phyloP scores from a whole-genome alignment of 2,329 filamentous ascomycete genomes.

The Pezicula rhizophila region DNA sequence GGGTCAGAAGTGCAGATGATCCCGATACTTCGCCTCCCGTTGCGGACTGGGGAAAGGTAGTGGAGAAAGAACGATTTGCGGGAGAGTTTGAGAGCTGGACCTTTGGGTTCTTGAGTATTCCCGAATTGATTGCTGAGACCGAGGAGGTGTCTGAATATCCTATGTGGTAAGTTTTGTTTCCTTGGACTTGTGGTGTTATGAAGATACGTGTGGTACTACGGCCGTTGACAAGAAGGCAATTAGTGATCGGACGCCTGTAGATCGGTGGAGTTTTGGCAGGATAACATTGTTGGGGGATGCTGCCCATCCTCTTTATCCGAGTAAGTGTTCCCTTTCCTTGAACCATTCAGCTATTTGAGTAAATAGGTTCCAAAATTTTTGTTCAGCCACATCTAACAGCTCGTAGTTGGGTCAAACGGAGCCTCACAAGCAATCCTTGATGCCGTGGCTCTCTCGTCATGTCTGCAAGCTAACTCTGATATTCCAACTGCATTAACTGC shows the following conservation, averaged over 20 bases:
- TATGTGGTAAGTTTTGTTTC: slow-evolving; percentile 28
- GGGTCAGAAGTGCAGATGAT: slow-evolving; percentile 35
- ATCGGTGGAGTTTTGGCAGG: slow-evolving; percentile 32
- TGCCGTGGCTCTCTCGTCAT: slow-evolving; percentile 31
- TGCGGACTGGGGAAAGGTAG: slow-evolving; percentile 37
- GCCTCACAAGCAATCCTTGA: slow-evolving; percentile 40
- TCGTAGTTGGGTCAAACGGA: slow-evolving; percentile 33
- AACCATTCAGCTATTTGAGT: no score
- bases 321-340: background rate
- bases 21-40: slow-evolving; percentile 36
- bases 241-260: slow-evolving; percentile 33
- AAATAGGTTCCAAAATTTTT: no score
- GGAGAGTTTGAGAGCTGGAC: slow-evolving; percentile 34
- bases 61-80: slow-evolving; percentile 34
- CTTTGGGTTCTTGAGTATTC: slow-evolving; percentile 36
- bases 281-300: slow-evolving; percentile 36
- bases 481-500: slow-evolving; percentile 28
- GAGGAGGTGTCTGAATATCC: slow-evolving; percentile 39
- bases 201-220: no score
- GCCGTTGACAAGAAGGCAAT: no score
- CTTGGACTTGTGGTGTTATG: no score
- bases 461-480: slow-evolving; percentile 24
- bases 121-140: slow-evolving; percentile 35
- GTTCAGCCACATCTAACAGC: background rate
- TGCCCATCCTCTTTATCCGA: slow-evolving; percentile 35